Evolutionary conservation across 1,284 basidiomycete genomes (phyloP), one percentile per base, ranked within the genome.

Genomic region (Lentinula novae-zelandiae): DNA sequence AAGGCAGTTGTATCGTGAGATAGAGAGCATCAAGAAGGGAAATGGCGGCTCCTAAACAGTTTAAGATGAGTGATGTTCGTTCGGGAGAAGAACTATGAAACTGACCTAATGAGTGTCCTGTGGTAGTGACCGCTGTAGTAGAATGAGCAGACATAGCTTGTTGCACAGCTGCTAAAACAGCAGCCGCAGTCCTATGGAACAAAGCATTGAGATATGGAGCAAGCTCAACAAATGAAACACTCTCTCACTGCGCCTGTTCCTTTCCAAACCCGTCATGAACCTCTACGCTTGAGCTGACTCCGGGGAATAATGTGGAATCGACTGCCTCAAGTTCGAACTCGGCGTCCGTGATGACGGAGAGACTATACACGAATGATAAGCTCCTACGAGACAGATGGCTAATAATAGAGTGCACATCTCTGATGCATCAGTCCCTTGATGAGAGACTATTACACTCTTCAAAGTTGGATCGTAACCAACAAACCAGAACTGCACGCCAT

Each of bases 211-310:
- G 17, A 54, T 46, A 46, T 9, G 42, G 54, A 6, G 6, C 33
- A 22, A 52, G 17, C 10, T 51, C 7, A 4, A 22, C 22, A n/a
- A 34, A 52, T n/a, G 5, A 20, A 5, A 39, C 34, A 33, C 17
- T 17, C 50, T 51, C 76, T 53, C 64, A 87, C 86, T 72, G 69
- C 2, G 82, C 76, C 36, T 89, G 87, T 12, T 76, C 76, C 12
- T 76, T 68, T 0, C 68, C 73, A 70, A 89, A 90, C 15, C 87
- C 86, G 10, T 68, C 67, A 68, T 90, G 87, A 0, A 82, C 84
- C 63, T 78, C 53, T 31, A 89, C 76, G 8, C 69, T 67, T 0
- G 76, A 71, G 42, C 76, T 69, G 40, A 87, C 57, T 0, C 83
- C 83, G 6, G 86, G 86, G 75, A 90, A 90, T 10, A 87, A 72